These are phyloP conservation scores for Heritiera fomes DNA, from an alignment of 345 rosid species.

Conservation along the genomic window DNA sequence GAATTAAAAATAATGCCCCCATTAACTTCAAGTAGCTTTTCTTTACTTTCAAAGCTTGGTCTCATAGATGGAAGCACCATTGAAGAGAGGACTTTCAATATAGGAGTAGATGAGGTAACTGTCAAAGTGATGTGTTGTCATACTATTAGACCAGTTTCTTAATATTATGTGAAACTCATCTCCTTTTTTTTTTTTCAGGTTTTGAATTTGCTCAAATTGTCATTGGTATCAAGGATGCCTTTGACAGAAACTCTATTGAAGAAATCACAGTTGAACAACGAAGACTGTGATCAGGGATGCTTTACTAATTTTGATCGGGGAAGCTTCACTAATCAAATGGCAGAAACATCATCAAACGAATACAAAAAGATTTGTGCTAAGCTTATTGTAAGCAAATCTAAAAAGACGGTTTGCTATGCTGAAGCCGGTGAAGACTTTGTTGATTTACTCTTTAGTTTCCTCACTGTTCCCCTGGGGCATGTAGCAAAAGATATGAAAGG, in stretches of 20 bases:
- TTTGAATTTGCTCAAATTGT: conserved; percentile 18
- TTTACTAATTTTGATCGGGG: not conserved
- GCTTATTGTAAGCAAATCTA: conserved; percentile 28
- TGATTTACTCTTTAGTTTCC: conserved; percentile 37
- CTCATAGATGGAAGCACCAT: conserved; percentile 1
- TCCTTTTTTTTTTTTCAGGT: conserved; percentile 23
- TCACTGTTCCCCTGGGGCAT: conserved; percentile 32
- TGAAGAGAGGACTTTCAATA: conserved; percentile 12
- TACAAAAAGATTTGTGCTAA: not conserved
- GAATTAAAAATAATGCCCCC: conserved; percentile 23
- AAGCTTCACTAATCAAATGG: not conserved
- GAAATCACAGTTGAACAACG: not conserved
- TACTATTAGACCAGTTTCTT: no score
- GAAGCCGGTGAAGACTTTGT: conserved; percentile 31
- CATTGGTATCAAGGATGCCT: conserved; percentile 17
- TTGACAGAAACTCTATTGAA: conserved; percentile 22
- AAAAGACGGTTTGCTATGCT: conserved; percentile 22
- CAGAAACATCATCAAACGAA: not conserved
- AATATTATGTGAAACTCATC: not conserved
- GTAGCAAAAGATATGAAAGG: conserved; percentile 14
- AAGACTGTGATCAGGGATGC: not conserved
- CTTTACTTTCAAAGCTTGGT: conserved; percentile 22
- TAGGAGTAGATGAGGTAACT: conserved; percentile 23
- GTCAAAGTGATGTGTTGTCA: not conserved
- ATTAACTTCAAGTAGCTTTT: conserved; percentile 1